A percentile compares a stretch with the other conserved stretches of the same genome.
Evolutionary conservation across 2,329 filamentous ascomycete genomes (phyloP).

Genomic region (Fusarium udum): DNA sequence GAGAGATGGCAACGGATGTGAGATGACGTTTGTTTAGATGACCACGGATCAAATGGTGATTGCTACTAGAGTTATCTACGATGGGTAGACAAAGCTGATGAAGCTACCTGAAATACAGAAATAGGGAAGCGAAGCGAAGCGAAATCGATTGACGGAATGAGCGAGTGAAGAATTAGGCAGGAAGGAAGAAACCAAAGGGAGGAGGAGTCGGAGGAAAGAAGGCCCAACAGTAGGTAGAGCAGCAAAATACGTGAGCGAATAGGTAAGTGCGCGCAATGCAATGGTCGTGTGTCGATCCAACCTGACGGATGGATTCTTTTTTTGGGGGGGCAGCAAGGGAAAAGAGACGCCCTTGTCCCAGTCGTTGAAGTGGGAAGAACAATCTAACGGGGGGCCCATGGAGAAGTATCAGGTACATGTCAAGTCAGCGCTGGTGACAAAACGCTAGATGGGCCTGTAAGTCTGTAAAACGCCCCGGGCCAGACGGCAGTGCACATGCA

Average conservation of each 20-base stretch:
- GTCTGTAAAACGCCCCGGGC: constrained; percentile 9
- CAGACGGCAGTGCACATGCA: neutral
- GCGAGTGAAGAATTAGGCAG: constrained; percentile 17
- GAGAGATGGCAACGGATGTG: constrained; percentile 9
- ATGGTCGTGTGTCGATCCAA: constrained; percentile 34
- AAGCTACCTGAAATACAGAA: constrained; percentile 24
- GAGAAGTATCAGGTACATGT: constrained; percentile 25
- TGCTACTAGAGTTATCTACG: constrained; percentile 18
- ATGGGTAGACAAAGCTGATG: constrained; percentile 12
- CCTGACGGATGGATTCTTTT: constrained; percentile 22
- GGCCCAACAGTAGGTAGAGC: constrained; percentile 17
- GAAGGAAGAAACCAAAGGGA: neutral
- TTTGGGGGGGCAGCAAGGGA: neutral
- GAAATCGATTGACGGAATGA: constrained; percentile 21
- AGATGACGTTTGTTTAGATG: constrained; percentile 15
- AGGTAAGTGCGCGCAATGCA: constrained; percentile 9
- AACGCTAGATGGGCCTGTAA: constrained; percentile 1
- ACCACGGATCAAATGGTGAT: constrained; percentile 12
- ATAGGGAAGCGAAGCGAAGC: constrained; percentile 28
- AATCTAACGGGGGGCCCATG: constrained; percentile 1
- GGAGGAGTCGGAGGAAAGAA: neutral
- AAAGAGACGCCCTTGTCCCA: constrained; percentile 6
- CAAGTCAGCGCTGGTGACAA: neutral
- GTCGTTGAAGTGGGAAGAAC: constrained; percentile 12
- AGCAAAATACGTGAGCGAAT: constrained; percentile 31